Percentiles rank a stretch among this genome's conserved stretches.
Evolutionary conservation across 345 rosid species (phyloP).

Genomic region (Arabis hirsuta): DNA sequence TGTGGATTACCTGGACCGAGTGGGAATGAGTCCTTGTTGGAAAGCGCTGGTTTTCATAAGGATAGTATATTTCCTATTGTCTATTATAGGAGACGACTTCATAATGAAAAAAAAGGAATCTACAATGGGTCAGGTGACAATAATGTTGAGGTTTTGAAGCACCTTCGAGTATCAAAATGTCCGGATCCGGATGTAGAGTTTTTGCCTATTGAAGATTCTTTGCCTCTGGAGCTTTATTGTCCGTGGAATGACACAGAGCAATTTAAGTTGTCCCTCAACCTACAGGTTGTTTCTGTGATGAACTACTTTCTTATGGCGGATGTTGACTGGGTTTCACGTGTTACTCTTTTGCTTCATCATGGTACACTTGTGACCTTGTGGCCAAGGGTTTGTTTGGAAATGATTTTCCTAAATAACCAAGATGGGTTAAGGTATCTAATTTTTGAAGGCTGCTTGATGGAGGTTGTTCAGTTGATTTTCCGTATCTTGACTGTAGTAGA

Average conservation of each 20-base stretch:
- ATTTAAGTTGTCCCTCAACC: conserved; percentile 49
- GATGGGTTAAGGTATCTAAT: conserved; percentile 72
- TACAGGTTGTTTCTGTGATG: conserved; percentile 46
- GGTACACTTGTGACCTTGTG: conserved; percentile 61
- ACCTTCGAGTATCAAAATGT: conserved; percentile 39
- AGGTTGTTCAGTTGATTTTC: conserved; percentile 64
- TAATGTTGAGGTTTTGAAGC: conserved; percentile 32
- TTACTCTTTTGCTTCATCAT: conserved; percentile 53
- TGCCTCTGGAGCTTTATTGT: conserved; percentile 47
- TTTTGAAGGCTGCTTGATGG: conserved; percentile 84
- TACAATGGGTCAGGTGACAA: conserved; percentile 33
- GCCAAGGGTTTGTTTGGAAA: conserved; percentile 88
- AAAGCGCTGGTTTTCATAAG: conserved; percentile 43
- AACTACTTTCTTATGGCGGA: conserved; percentile 45
- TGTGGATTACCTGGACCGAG: conserved; percentile 47
- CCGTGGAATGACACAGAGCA: conserved; percentile 45
- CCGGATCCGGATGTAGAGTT: conserved; percentile 47
- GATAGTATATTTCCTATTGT: conserved; percentile 65
- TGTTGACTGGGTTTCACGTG: conserved; percentile 51
- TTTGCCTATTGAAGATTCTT: conserved; percentile 49
- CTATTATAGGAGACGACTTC: conserved; percentile 79
- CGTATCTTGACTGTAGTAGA: conserved; percentile 56
- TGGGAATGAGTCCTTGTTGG: conserved; percentile 45
- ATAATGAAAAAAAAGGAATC: conserved; percentile 44
- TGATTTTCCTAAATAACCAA: conserved; percentile 74